Evolutionary conservation across 2,329 filamentous ascomycete species (phyloP), one percentile per base, ranked within the genome.

Genomic region (Stemphylium lycopersici): DNA sequence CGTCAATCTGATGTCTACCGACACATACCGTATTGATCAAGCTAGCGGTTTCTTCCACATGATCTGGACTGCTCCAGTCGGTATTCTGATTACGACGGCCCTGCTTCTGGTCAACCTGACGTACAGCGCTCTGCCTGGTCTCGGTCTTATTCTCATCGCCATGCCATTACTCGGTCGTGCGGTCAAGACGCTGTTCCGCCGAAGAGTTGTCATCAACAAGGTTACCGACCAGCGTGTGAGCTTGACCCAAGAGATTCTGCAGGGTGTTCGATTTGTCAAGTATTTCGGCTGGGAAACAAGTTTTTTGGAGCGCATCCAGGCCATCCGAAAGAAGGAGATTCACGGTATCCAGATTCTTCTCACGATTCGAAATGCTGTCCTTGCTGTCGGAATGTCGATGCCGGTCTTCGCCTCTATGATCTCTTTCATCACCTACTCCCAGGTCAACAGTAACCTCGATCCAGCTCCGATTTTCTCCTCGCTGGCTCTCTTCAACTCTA

Each of bases 371-470:
- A 96, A 96, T 71, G 91, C 83, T 37, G 91, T 96, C 78, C 89
- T 92, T 74, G 89, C 91, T 11, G 81, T 95, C 44, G 90, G 90
- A 68, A 85, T 96, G 83, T 89, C 91, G 0, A 83, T 96, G 69
- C 93, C 95, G 6, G 90, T 96, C 48, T 97, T 98, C 65, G 92
- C 93, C 0, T 96, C 93, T 1, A 97, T 98, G 91, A 76, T 98
- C 36, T 86, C 93, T 0, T 98, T 98, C 74, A 93, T 98, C 75
- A 93, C 91, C 0, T 87, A 83, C 63, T 82, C 83, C 1, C 74
- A 85, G n/a, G 80, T 84, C 1, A 80, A 89, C 53, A 88, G 92
- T 63, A 74, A 75, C 24, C 82, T 98, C 15, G 80, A 85, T 1
- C 87, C 95, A 0, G 91, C 92, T 0, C 81, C 87, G 20, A 84